Conservation (phyloP, 148 eudicot genomes). For the Camellia granthamiana region DNA sequence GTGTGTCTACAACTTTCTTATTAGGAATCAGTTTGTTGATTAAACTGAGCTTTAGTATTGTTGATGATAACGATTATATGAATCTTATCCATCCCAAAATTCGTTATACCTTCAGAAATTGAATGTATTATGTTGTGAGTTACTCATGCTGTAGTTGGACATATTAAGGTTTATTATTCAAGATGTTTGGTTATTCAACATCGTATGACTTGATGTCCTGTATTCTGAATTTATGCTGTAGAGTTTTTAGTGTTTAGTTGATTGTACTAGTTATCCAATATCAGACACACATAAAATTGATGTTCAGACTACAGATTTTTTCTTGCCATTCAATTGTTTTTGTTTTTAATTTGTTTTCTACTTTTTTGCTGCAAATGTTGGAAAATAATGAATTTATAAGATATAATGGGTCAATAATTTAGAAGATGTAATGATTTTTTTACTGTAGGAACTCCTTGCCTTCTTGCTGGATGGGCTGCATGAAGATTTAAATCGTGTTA, state of each 20-base stretch:
- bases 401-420: background rate
- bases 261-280: background rate
- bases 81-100: background rate
- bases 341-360: background rate
- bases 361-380: background rate
- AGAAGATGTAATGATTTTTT: conserved; percentile 2
- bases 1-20: background rate
- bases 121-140: background rate
- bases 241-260: conserved; percentile 4
- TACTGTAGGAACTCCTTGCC: conserved; percentile 81
- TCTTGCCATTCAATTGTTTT: background rate
- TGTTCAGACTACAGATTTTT: background rate
- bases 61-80: background rate
- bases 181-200: background rate
- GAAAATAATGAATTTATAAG: background rate
- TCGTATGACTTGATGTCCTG: background rate
- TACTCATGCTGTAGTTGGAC: background rate
- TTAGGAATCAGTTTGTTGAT: background rate
- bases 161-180: background rate
- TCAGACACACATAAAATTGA: background rate
- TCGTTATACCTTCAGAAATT: background rate
- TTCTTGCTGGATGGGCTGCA: conserved; percentile 92
- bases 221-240: background rate
- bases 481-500: conserved; percentile 94
- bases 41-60: background rate